These are phyloP conservation scores for Candida tetrigidarum DNA, from an alignment of 1,139 yeast genomes.

Conservation along the genomic window DNA sequence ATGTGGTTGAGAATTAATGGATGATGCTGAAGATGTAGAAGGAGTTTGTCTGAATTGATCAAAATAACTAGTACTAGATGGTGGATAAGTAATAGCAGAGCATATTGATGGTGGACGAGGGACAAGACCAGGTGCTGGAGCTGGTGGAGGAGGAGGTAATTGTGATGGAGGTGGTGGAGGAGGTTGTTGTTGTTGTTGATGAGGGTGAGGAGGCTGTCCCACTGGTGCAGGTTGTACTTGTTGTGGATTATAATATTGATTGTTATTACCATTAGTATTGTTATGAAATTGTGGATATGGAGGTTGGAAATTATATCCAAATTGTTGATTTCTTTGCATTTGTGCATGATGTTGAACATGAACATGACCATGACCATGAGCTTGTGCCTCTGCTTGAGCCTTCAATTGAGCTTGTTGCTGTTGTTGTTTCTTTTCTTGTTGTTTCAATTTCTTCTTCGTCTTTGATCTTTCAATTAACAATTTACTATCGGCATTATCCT, in stretches of 20 bases:
- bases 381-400: slow-evolving; percentile 8
- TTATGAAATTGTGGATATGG: slow-evolving; percentile 11
- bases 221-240: slow-evolving; percentile 10
- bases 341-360: slow-evolving; percentile 11
- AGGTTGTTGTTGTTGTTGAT: slow-evolving; percentile 15
- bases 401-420: slow-evolving; percentile 11
- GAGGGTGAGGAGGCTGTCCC: slow-evolving; percentile 18
- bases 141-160: slow-evolving; percentile 4
- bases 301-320: slow-evolving; percentile 7
- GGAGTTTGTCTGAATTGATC: slow-evolving; percentile 5
- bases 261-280: not conserved
- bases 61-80: slow-evolving; percentile 3
- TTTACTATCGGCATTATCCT: slow-evolving; percentile 15
- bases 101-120: slow-evolving; percentile 1
- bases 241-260: slow-evolving; percentile 11
- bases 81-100: too few relatives aligned
- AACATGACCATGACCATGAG: slow-evolving; percentile 10
- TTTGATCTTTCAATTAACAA: slow-evolving; percentile 13
- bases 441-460: slow-evolving; percentile 14
- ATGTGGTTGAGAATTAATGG: slow-evolving; percentile 10
- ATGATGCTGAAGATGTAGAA: slow-evolving; percentile 7
- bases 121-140: slow-evolving; percentile 1
- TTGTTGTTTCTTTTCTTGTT: slow-evolving; percentile 13
- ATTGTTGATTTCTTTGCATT: slow-evolving; percentile 10
- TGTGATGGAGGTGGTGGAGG: slow-evolving; percentile 11